These are phyloP conservation scores for Diplocarpon rosae DNA, from an alignment of 2,329 filamentous ascomycete genomes.

Conservation along the genomic window DNA sequence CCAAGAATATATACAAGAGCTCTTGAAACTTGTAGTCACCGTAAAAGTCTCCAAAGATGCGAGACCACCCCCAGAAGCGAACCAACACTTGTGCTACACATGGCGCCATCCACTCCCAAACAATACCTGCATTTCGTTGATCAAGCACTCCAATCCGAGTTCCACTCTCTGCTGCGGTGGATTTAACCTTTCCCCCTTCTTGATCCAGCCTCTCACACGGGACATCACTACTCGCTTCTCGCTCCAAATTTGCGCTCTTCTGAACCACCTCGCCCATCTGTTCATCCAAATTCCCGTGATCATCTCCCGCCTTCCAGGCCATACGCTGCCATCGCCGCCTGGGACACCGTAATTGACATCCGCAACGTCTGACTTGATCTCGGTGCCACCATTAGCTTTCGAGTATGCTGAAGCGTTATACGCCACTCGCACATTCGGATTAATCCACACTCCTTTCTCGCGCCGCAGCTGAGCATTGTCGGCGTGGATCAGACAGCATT, in stretches of 20 bases:
- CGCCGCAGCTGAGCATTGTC: constrained; percentile 44
- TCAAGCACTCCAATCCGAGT: constrained; percentile 40
- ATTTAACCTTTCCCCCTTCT: constrained; percentile 26
- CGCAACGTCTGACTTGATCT: constrained; percentile 5
- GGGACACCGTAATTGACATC: background rate
- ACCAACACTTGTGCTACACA: constrained; percentile 15
- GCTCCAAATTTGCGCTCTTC: constrained; percentile 25
- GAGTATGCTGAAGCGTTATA: constrained; percentile 46
- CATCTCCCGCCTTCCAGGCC: constrained; percentile 9
- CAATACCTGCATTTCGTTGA: constrained; percentile 52
- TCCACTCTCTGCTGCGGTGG: constrained; percentile 27
- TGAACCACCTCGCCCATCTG: constrained; percentile 37
- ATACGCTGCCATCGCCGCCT: constrained; percentile 12
- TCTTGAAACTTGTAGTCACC: too few relatives aligned
- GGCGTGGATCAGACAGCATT: constrained; percentile 68
- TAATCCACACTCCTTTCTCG: constrained; percentile 50
- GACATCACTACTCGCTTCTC: constrained; percentile 16
- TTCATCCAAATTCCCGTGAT: constrained; percentile 39
- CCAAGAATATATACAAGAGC: too few relatives aligned
- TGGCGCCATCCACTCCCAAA: constrained; percentile 48
- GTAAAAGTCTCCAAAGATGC: too few relatives aligned
- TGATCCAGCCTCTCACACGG: constrained; percentile 18
- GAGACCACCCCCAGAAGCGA: too few relatives aligned
- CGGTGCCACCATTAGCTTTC: constrained; percentile 32
- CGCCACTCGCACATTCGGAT: constrained; percentile 57